Evolutionary conservation across 2,329 filamentous ascomycete genomes (phyloP).

Genomic region (Aureobasidium sp.): DNA sequence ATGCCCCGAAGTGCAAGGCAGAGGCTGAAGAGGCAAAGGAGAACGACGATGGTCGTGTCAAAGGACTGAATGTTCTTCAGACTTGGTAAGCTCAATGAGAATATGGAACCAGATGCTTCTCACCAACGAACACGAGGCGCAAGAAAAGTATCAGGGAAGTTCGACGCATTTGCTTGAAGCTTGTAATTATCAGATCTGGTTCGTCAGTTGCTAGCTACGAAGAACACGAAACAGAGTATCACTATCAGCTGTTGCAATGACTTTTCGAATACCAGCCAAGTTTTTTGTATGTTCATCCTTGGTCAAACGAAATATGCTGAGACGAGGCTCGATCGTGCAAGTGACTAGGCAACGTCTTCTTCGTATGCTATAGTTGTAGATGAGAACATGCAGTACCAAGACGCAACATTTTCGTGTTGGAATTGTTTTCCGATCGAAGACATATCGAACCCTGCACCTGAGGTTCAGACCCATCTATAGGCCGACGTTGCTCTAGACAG

Average conservation of each 20-base stretch:
- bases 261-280: background rate
- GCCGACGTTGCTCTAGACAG: background rate
- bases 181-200: background rate
- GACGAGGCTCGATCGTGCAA: too few species aligned
- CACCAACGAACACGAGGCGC: background rate
- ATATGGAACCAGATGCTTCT: background rate
- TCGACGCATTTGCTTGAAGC: background rate
- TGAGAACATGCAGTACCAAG: background rate
- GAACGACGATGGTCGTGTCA: background rate
- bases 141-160: background rate
- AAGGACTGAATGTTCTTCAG: background rate
- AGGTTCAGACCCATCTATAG: background rate
- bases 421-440: too few species aligned
- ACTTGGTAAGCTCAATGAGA: background rate
- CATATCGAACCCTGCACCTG: background rate
- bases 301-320: too few species aligned
- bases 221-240: background rate
- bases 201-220: background rate
- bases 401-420: too few species aligned
- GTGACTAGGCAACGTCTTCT: too few species aligned
- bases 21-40: background rate
- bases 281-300: too few species aligned
- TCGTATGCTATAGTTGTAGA: too few species aligned
- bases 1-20: background rate
- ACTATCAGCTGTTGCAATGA: background rate